phyloP scores from a whole-genome alignment of 129 eudicot genomes.

The Ambrosia trifida region DNA sequence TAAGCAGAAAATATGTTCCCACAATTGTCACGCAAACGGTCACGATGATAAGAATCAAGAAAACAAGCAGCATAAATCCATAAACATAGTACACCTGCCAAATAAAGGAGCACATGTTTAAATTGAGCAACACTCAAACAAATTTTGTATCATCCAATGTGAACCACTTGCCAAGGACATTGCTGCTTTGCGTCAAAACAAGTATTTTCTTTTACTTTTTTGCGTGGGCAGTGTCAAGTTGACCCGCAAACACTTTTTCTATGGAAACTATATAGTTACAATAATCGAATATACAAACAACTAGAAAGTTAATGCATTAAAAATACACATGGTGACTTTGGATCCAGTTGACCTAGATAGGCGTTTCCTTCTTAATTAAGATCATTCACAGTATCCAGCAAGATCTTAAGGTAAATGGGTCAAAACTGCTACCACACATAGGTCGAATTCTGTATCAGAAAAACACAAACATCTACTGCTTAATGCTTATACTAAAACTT shows the following conservation, averaged over 20 bases:
- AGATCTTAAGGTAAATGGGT: no score
- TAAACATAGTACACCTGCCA: conserved; percentile 90
- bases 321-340: background rate
- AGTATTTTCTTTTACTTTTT: background rate
- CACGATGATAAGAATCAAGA: conserved; percentile 72
- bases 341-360: background rate
- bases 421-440: background rate
- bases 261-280: background rate
- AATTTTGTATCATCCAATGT: no score
- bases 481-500: background rate
- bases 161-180: no score
- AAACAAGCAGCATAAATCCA: conserved; percentile 91
- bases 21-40: conserved; percentile 92
- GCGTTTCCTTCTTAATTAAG: background rate
- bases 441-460: background rate
- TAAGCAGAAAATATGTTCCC: conserved; percentile 85
- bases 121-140: background rate
- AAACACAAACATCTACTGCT: background rate
- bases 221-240: background rate
- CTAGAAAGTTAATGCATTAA: background rate
- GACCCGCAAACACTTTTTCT: background rate
- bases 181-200: background rate
- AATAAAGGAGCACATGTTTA: conserved; percentile 18
- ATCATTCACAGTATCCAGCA: no score
- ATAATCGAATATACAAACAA: background rate